Conservation (phyloP, 441 rosid species). For the Erodium chrysanthum region DNA sequence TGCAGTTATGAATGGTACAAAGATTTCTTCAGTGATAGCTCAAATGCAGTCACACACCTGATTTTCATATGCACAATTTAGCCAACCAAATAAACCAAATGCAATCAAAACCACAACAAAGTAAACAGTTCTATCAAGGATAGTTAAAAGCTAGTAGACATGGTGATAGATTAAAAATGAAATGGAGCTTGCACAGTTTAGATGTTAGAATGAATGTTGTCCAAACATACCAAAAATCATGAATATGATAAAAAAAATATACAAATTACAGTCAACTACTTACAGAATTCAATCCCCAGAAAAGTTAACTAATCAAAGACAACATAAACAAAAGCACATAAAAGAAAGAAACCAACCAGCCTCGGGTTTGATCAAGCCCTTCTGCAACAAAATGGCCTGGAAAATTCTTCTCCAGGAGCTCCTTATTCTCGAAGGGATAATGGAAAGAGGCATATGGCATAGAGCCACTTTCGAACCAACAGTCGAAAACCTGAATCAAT, state of each 20-base stretch:
- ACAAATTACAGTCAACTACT: not conserved
- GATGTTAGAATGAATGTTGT: not conserved
- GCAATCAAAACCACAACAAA: not conserved
- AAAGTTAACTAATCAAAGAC: not conserved
- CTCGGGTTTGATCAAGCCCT: slow-evolving; percentile 99
- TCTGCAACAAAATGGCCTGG: slow-evolving; percentile 98
- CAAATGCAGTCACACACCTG: not conserved
- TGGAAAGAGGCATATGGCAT: slow-evolving; percentile 98
- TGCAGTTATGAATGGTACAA: not conserved
- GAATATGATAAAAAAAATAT: too few relatives aligned
- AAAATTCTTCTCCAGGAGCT: slow-evolving; percentile 77
- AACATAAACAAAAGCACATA: slow-evolving; percentile 8
- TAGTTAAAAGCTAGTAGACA: not conserved
- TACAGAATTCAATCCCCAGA: not conserved
- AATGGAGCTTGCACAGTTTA: not conserved
- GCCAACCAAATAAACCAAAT: not conserved
- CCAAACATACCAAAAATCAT: not conserved
- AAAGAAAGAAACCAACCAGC: slow-evolving; percentile 57
- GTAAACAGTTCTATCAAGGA: not conserved
- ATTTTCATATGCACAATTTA: not conserved
- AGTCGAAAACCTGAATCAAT: slow-evolving; percentile 77
- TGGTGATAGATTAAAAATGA: not conserved
- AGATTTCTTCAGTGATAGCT: not conserved
- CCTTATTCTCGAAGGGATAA: slow-evolving; percentile 91
- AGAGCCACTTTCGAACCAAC: slow-evolving; percentile 99